A percentile compares a stretch with the other conserved stretches of the same genome.
phyloP scores from a whole-genome alignment of 164 flowering plant genomes.

The Pachysandra terminalis region DNA sequence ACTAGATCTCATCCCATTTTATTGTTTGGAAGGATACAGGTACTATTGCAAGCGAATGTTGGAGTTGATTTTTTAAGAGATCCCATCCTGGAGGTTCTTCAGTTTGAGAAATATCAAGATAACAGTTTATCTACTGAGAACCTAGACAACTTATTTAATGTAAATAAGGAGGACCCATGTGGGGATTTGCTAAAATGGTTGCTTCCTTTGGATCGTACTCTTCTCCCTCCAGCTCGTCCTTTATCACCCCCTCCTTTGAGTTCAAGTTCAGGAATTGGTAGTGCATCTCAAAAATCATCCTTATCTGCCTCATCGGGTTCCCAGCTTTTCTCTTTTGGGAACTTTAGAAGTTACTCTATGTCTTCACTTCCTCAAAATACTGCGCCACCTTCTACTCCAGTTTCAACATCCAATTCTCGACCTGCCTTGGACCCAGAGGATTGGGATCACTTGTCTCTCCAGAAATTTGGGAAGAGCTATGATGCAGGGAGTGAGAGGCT shows the following conservation, averaged over 20 bases:
- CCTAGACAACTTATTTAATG: constrained; percentile 18
- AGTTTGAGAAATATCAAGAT: constrained; percentile 73
- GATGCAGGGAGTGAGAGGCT: constrained; percentile 53
- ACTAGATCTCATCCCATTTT: constrained; percentile 37
- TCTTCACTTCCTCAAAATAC: constrained; percentile 74
- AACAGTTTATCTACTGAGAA: constrained; percentile 27
- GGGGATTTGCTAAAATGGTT: constrained; percentile 85
- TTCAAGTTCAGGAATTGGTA: constrained; percentile 46
- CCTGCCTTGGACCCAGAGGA: constrained; percentile 63
- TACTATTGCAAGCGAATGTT: constrained; percentile 84
- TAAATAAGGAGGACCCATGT: constrained; percentile 56
- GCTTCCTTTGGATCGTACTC: constrained; percentile 76
- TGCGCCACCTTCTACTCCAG: constrained; percentile 35
- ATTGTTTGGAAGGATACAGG: constrained; percentile 93
- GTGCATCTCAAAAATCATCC: constrained; percentile 42
- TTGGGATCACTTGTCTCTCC: constrained; percentile 60
- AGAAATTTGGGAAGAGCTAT: constrained; percentile 39
- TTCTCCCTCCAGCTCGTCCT: constrained; percentile 56
- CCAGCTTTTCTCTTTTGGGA: constrained; percentile 75
- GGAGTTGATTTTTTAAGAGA: constrained; percentile 55
- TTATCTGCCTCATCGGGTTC: constrained; percentile 64
- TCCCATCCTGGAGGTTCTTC: constrained; percentile 90
- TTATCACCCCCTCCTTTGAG: constrained; percentile 62
- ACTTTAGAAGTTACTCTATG: constrained; percentile 97
- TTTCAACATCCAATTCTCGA: constrained; percentile 45